Percentiles rank a stretch among this genome's conserved stretches.
These are phyloP conservation scores for Hypoxylon sp. DNA, from an alignment of 2,329 filamentous ascomycete genomes.

Conservation along the genomic window DNA sequence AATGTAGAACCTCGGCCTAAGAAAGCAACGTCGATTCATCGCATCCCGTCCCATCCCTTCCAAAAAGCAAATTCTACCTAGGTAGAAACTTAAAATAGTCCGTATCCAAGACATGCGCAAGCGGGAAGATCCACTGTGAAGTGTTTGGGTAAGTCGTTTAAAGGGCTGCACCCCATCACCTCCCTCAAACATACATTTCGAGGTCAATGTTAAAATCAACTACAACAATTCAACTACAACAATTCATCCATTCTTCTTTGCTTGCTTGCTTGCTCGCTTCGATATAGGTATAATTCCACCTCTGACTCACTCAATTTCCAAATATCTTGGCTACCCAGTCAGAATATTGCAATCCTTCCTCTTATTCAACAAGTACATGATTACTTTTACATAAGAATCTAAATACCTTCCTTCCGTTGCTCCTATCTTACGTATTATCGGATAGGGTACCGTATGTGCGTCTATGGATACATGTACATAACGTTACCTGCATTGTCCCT, in stretches of 20 bases:
- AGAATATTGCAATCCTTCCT: not conserved
- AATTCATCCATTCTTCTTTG: not conserved
- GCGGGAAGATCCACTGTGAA: conserved; percentile 21
- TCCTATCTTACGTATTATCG: conserved; percentile 2
- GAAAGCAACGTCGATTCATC: conserved; percentile 11
- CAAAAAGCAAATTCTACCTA: conserved; percentile 17
- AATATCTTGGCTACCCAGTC: not conserved
- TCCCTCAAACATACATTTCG: conserved; percentile 11
- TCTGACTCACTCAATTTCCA: not conserved
- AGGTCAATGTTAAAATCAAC: conserved; percentile 1
- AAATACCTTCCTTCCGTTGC: not conserved
- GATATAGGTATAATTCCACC: not conserved
- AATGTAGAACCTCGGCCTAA: conserved; percentile 33
- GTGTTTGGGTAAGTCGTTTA: conserved; percentile 1
- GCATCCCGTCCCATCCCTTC: not conserved
- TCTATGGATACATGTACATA: not conserved
- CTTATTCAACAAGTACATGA: not conserved
- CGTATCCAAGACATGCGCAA: conserved; percentile 6
- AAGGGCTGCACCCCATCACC: conserved; percentile 9
- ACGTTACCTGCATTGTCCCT: not conserved
- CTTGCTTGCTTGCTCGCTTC: not conserved
- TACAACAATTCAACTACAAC: not conserved
- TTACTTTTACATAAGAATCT: not conserved
- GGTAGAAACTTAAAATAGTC: conserved; percentile 15
- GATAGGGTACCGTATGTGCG: not conserved